Conservation (phyloP, 208 protist genomes). For the Tritrichomonas foetus region DNA sequence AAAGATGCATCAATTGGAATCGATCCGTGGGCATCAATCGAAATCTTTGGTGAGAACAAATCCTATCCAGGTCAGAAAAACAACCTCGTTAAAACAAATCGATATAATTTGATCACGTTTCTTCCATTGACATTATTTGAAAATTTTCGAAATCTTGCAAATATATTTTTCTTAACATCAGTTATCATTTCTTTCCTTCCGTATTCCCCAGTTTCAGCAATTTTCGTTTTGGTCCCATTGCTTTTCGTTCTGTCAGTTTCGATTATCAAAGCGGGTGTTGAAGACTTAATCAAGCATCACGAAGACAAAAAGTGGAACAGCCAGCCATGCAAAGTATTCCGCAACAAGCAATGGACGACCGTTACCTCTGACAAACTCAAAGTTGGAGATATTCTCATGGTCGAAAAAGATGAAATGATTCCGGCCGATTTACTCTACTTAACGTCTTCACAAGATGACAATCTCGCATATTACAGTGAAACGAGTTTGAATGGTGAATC, state of each 20-base stretch:
- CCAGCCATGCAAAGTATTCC: not conserved
- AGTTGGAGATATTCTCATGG: slow-evolving; percentile 41
- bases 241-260: slow-evolving; percentile 42
- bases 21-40: not conserved
- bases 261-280: slow-evolving; percentile 40
- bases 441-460: slow-evolving; percentile 32
- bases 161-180: slow-evolving; percentile 42
- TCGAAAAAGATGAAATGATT: not conserved
- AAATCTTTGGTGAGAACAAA: not conserved
- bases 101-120: slow-evolving; percentile 36
- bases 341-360: not conserved
- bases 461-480: slow-evolving; percentile 9
- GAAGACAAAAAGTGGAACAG: not conserved
- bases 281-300: slow-evolving; percentile 13
- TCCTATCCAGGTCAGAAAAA: not conserved
- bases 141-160: slow-evolving; percentile 39
- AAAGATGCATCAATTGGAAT: too few relatives aligned
- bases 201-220: not conserved
- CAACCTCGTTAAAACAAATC: slow-evolving; percentile 35
- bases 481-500: slow-evolving; percentile 39
- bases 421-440: slow-evolving; percentile 37
- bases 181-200: slow-evolving; percentile 27
- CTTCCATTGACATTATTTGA: slow-evolving; percentile 44
- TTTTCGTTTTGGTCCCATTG: slow-evolving; percentile 1
- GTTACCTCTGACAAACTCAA: not conserved